phyloP scores from a whole-genome alignment of 768 basidiomycete genomes.

The Leccinum imitatum region DNA sequence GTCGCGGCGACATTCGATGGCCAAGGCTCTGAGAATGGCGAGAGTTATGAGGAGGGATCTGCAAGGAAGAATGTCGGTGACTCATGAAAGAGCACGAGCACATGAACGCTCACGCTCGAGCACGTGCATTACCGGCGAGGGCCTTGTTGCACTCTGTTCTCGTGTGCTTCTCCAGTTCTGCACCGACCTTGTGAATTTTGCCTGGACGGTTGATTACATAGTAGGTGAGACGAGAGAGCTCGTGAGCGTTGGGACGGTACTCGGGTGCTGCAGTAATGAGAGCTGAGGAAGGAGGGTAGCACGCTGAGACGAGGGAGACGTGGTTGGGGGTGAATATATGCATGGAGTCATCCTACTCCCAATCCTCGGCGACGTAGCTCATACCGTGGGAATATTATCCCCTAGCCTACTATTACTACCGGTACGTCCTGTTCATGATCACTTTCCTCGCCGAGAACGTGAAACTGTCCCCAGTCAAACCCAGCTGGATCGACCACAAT shows the following conservation, averaged over 20 bases:
- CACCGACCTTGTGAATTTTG: conserved; percentile 74
- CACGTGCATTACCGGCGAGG: conserved; percentile 66
- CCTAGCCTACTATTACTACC: conserved; percentile 14
- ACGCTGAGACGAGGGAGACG: conserved; percentile 78
- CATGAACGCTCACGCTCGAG: conserved; percentile 64
- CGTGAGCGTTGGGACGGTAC: conserved; percentile 79
- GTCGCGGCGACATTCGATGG: conserved; percentile 85
- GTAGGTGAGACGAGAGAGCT: conserved; percentile 81
- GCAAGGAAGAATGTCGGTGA: not conserved
- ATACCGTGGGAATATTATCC: conserved; percentile 24
- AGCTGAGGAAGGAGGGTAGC: conserved; percentile 79
- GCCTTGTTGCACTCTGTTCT: conserved; percentile 66
- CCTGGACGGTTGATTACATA: conserved; percentile 83
- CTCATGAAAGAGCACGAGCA: not conserved
- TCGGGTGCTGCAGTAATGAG: conserved; percentile 74
- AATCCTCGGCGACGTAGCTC: not conserved
- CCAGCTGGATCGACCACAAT: conserved; percentile 44
- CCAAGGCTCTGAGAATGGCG: conserved; percentile 75
- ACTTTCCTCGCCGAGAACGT: conserved; percentile 56
- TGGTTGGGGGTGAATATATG: conserved; percentile 82
- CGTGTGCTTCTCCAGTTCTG: conserved; percentile 75
- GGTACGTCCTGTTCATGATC: conserved; percentile 24
- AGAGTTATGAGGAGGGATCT: conserved; percentile 83
- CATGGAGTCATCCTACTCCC: conserved; percentile 41
- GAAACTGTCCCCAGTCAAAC: conserved; percentile 51